Conservation (phyloP, 2,329 filamentous ascomycete genomes). For the Epichloe hybrida region DNA sequence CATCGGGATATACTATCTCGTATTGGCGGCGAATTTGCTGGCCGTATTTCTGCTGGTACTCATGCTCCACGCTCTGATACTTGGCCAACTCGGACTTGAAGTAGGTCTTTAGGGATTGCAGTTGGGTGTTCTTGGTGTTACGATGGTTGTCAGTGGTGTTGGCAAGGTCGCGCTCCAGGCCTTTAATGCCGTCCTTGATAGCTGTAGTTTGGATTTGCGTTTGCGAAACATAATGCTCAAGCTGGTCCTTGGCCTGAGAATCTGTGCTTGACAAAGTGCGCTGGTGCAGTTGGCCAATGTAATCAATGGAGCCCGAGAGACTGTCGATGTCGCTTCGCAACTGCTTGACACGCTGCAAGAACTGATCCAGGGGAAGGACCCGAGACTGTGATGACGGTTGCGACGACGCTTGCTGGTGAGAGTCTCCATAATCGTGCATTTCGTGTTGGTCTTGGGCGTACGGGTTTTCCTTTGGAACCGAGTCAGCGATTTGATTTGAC, state of each 20-base stretch:
- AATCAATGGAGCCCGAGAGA: constrained; percentile 51
- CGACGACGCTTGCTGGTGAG: constrained; percentile 16
- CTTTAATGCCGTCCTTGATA: constrained; percentile 69
- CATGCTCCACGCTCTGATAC: constrained; percentile 58
- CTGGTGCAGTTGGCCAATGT: constrained; percentile 58
- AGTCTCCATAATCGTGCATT: constrained; percentile 34
- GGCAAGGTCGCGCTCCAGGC: constrained; percentile 55
- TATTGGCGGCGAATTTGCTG: constrained; percentile 73
- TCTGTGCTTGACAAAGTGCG: constrained; percentile 56
- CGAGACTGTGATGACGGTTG: constrained; percentile 13
- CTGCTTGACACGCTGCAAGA: constrained; percentile 52
- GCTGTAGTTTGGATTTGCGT: constrained; percentile 61
- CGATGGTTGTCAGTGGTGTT: constrained; percentile 47
- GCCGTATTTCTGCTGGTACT: constrained; percentile 57
- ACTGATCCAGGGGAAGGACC: constrained; percentile 49
- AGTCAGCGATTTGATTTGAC: neutral
- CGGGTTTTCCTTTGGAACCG: neutral
- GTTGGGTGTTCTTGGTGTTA: constrained; percentile 55
- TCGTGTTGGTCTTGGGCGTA: constrained; percentile 33
- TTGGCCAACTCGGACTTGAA: constrained; percentile 60
- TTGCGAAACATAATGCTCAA: constrained; percentile 54
- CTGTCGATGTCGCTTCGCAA: constrained; percentile 55
- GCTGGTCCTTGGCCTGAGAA: constrained; percentile 36
- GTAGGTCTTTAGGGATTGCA: constrained; percentile 54
- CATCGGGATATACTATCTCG: constrained; percentile 68